A percentile compares a stretch with the other conserved stretches of the same genome.
Conservation (phyloP, 1,284 basidiomycete species). For the Puccinia horiana region DNA sequence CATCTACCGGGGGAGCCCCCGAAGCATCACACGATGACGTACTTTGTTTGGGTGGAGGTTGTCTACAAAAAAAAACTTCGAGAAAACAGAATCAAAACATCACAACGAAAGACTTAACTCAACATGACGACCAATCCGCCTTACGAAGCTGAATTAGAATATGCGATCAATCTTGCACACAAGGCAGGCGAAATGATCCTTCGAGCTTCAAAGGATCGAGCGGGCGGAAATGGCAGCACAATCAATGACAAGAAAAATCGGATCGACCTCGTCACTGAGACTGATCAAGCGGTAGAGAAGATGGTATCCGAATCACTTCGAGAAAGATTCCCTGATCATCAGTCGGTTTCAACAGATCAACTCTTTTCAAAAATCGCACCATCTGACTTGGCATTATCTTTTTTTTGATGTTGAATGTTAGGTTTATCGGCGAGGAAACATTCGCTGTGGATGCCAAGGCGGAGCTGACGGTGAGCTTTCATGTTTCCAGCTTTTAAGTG, state of each 20-base stretch:
- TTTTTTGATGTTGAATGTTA: slow-evolving; percentile 43
- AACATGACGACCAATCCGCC: not conserved
- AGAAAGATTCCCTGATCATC: slow-evolving; percentile 72
- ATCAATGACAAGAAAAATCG: slow-evolving; percentile 86
- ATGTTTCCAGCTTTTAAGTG: slow-evolving; percentile 51
- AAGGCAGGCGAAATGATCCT: slow-evolving; percentile 31
- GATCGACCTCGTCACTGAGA: slow-evolving; percentile 89
- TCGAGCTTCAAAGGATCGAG: slow-evolving; percentile 23
- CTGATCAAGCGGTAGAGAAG: slow-evolving; percentile 87
- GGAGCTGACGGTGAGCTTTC: slow-evolving; percentile 64
- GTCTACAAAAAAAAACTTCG: too few species aligned
- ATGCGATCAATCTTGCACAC: not conserved
- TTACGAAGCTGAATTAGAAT: slow-evolving; percentile 29
- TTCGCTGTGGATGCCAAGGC: slow-evolving; percentile 73
- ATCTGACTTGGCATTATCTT: slow-evolving; percentile 8
- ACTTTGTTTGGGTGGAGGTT: too few species aligned
- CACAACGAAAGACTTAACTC: too few species aligned
- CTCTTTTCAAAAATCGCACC: not conserved
- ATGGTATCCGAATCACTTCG: slow-evolving; percentile 74
- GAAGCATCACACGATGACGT: too few species aligned
- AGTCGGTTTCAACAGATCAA: slow-evolving; percentile 59
- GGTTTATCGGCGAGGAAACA: slow-evolving; percentile 85
- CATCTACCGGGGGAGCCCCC: too few species aligned
- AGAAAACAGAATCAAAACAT: too few species aligned
- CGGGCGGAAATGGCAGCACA: slow-evolving; percentile 9